Evolutionary conservation across 805 yeast species (phyloP).

Genomic region (Starmerella stellata): DNA sequence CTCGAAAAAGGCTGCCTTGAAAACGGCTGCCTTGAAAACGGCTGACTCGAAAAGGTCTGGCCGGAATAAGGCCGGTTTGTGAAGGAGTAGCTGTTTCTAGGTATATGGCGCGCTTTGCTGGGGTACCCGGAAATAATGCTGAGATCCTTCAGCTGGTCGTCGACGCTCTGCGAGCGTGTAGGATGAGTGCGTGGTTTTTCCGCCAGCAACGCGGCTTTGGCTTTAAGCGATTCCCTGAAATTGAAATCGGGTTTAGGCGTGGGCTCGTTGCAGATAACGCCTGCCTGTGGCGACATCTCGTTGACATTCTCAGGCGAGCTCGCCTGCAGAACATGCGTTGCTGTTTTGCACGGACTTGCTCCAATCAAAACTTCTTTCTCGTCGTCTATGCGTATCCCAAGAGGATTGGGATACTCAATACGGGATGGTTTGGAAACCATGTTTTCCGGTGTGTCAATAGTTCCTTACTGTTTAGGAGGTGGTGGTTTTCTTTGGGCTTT

Average conservation of each 20-base stretch:
- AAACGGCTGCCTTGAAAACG: no score
- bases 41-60: no score
- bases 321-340: neutral
- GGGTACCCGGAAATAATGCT: constrained; percentile 1
- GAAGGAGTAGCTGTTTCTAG: no score
- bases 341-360: constrained; percentile 5
- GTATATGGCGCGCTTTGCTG: neutral
- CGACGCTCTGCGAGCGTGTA: neutral
- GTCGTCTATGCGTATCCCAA: constrained; percentile 22
- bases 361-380: constrained; percentile 21
- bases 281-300: neutral
- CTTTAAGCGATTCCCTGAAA: neutral
- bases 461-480: neutral
- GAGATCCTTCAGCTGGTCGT: constrained; percentile 4
- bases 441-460: no score
- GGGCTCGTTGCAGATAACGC: neutral
- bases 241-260: neutral
- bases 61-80: no score
- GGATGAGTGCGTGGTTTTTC: neutral
- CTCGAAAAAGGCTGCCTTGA: neutral
- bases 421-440: neutral
- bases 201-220: neutral
- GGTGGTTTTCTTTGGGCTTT: no score
- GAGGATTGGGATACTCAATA: constrained; percentile 17
- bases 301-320: no score